These are phyloP conservation scores for Entoloma clypeatum DNA, from an alignment of 1,284 basidiomycete genomes.

Conservation along the genomic window DNA sequence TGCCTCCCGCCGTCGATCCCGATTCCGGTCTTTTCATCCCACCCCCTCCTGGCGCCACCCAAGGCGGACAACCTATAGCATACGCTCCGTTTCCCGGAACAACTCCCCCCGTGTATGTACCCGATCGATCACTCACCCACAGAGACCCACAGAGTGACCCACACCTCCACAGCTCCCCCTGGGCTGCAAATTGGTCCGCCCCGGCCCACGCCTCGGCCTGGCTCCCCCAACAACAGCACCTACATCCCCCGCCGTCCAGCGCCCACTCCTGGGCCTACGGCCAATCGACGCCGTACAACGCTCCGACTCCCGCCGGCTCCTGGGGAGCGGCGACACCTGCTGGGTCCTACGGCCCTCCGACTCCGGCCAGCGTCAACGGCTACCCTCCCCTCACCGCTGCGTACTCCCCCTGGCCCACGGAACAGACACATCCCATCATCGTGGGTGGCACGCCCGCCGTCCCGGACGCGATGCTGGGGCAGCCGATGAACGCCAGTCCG, in stretches of 20 bases:
- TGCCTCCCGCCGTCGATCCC: constrained; percentile 7
- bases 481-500: constrained; percentile 12
- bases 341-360: constrained; percentile 9
- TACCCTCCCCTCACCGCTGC: constrained; percentile 12
- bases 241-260: constrained; percentile 3
- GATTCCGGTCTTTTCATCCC: constrained; percentile 10
- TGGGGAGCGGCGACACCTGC: constrained; percentile 5
- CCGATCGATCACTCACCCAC: constrained; percentile 8
- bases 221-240: constrained; percentile 5
- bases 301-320: constrained; percentile 3
- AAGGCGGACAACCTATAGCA: constrained; percentile 8
- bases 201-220: constrained; percentile 2
- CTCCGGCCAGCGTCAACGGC: constrained; percentile 10
- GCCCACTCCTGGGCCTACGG: constrained; percentile 8
- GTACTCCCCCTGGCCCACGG: not conserved
- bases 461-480: constrained; percentile 5
- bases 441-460: not conserved
- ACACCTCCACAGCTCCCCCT: not conserved
- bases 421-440: constrained; percentile 2
- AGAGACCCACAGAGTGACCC: not conserved
- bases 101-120: constrained; percentile 7
- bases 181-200: not conserved
- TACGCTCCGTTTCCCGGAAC: constrained; percentile 15
- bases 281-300: constrained; percentile 1
- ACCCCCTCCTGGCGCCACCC: constrained; percentile 10